These are phyloP conservation scores for Fragaria vesca DNA, from an alignment of 306 rosid genomes.

Conservation along the genomic window DNA sequence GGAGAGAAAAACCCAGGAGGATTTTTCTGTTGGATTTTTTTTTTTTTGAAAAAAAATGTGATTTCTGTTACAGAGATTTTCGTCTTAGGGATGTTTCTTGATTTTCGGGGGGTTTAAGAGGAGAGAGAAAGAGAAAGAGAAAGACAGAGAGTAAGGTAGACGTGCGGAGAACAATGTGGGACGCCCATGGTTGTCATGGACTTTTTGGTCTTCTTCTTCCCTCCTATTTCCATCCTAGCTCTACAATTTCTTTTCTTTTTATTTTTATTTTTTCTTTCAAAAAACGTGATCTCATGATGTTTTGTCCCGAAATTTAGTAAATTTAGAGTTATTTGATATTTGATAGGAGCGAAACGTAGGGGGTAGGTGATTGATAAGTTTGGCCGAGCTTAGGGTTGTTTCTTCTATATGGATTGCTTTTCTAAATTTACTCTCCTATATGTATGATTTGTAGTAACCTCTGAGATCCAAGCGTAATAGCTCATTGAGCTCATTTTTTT, in stretches of 20 bases:
- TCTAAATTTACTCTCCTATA: too few species aligned
- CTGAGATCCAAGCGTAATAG: too few species aligned
- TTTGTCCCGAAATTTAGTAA: not conserved
- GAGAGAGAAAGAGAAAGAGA: conserved; percentile 33
- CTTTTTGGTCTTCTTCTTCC: conserved; percentile 1
- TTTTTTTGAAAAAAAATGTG: not conserved
- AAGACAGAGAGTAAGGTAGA: conserved; percentile 29
- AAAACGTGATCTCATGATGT: too few species aligned
- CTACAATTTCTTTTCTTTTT: too few species aligned
- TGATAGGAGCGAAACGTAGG: not conserved
- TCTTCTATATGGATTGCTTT: too few species aligned
- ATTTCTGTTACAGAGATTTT: not conserved
- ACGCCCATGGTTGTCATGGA: conserved; percentile 30
- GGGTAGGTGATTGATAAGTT: not conserved
- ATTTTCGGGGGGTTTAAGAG: conserved; percentile 33
- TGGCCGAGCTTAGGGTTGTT: not conserved
- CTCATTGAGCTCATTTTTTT: too few species aligned
- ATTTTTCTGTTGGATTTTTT: not conserved
- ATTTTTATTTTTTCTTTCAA: too few species aligned
- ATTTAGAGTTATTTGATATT: not conserved
- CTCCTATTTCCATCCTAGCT: not conserved
- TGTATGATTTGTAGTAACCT: too few species aligned
- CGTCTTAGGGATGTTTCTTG: conserved; percentile 24
- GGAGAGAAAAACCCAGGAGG: not conserved
- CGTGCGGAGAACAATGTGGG: conserved; percentile 52